Evolutionary conservation across 768 basidiomycete species (phyloP).

Genomic region (Collybia mongolica): DNA sequence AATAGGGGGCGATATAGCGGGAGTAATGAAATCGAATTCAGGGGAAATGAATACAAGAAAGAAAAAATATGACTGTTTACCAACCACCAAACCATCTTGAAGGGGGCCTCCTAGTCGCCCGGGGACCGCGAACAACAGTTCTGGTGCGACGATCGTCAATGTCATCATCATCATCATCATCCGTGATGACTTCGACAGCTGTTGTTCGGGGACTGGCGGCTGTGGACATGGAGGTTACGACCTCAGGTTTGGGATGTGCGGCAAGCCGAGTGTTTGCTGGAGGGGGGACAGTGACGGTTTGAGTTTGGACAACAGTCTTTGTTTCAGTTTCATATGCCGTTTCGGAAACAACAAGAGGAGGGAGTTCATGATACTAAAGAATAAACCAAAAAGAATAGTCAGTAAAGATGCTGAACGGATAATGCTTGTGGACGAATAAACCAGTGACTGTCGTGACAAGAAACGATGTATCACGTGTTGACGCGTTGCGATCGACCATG

Average conservation of each 20-base stretch:
- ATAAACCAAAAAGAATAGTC: slow-evolving; percentile 30
- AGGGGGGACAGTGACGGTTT: slow-evolving; percentile 69
- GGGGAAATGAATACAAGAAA: slow-evolving; percentile 34
- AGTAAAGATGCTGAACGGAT: slow-evolving; percentile 16
- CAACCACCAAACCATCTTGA: slow-evolving; percentile 62
- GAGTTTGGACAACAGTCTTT: slow-evolving; percentile 63
- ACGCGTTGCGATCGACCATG: slow-evolving; percentile 29
- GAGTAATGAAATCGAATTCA: slow-evolving; percentile 19
- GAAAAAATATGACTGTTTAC: slow-evolving; percentile 36
- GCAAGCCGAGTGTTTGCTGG: slow-evolving; percentile 79
- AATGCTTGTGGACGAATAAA: slow-evolving; percentile 20
- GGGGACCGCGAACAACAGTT: slow-evolving; percentile 44
- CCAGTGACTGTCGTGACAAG: slow-evolving; percentile 36
- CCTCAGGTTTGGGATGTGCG: slow-evolving; percentile 70
- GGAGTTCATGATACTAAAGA: slow-evolving; percentile 43
- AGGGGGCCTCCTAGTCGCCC: slow-evolving; percentile 46
- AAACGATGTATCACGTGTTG: slow-evolving; percentile 38
- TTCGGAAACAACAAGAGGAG: slow-evolving; percentile 44
- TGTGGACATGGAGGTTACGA: slow-evolving; percentile 51
- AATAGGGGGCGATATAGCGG: slow-evolving; percentile 10
- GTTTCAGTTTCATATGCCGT: slow-evolving; percentile 56
- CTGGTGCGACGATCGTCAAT: slow-evolving; percentile 28
- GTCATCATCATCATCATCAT: slow-evolving; percentile 49
- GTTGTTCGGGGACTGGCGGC: slow-evolving; percentile 75
- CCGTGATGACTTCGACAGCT: slow-evolving; percentile 64